These are phyloP conservation scores for Scenedesmus sp. DNA, from an alignment of 163 green algal species.

Conservation along the genomic window DNA sequence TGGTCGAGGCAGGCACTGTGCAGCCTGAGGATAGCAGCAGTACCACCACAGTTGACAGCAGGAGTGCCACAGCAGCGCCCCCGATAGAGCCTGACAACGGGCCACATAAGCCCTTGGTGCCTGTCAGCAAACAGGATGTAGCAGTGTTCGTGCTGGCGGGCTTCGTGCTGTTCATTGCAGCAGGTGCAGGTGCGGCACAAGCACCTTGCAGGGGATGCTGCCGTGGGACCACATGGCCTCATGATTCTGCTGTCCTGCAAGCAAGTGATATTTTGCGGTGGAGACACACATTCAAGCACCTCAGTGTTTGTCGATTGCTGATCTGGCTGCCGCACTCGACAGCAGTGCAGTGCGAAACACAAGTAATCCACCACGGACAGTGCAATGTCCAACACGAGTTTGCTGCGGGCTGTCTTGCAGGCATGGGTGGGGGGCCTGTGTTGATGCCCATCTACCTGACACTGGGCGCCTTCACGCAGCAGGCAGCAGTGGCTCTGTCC, in stretches of 20 bases:
- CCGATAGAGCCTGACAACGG: neutral
- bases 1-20: neutral
- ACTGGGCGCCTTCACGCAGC: constrained; percentile 60
- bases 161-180: constrained; percentile 47
- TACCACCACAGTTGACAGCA: neutral
- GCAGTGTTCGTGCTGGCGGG: constrained; percentile 35
- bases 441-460: constrained; percentile 69
- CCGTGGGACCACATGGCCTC: neutral
- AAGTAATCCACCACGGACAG: no score
- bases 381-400: no score
- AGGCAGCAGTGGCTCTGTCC: constrained; percentile 73
- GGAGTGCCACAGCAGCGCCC: neutral
- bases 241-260: no score
- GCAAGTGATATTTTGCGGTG: no score
- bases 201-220: neutral
- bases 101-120: constrained; percentile 8
- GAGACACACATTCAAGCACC: no score
- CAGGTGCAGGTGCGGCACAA: constrained; percentile 30
- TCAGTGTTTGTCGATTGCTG: no score
- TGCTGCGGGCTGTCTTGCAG: no score
- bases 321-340: no score
- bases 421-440: constrained; percentile 74
- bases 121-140: constrained; percentile 18
- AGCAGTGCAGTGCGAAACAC: no score
- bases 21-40: neutral